Conservation (phyloP, 352 stramenopile species). For the Phytophthora citrophthora region DNA sequence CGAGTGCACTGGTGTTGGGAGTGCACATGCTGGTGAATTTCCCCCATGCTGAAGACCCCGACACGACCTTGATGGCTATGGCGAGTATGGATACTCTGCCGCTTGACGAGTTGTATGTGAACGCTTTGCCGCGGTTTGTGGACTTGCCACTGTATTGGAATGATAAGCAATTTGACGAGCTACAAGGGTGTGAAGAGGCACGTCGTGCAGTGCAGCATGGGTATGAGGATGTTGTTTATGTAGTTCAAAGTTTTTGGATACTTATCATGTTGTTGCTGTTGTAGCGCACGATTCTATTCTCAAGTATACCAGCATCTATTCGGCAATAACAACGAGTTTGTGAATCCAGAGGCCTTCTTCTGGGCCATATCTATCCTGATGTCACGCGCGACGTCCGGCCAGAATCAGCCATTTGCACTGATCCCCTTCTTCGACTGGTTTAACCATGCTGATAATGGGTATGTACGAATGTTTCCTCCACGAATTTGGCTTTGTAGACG, state of each 20-base stretch:
- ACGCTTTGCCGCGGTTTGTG: constrained; percentile 57
- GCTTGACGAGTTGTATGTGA: constrained; percentile 68
- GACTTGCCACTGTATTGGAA: constrained; percentile 79
- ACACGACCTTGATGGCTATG: constrained; percentile 24
- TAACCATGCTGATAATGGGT: constrained; percentile 75
- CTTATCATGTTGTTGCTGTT: constrained; percentile 8
- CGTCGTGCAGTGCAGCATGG: constrained; percentile 68
- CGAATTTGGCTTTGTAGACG: neutral
- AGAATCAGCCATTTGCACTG: constrained; percentile 78
- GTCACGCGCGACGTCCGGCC: constrained; percentile 79
- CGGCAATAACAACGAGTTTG: constrained; percentile 52
- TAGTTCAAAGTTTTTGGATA: neutral
- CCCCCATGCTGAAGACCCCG: constrained; percentile 33
- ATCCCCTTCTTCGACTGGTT: constrained; percentile 91
- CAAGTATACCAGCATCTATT: constrained; percentile 80
- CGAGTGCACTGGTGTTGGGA: constrained; percentile 68
- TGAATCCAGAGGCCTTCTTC: constrained; percentile 72
- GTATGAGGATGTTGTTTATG: constrained; percentile 28
- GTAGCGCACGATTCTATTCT: constrained; percentile 66
- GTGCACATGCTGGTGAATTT: constrained; percentile 76
- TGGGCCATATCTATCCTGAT: constrained; percentile 85
- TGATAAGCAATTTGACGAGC: constrained; percentile 60
- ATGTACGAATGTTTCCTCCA: constrained; percentile 2
- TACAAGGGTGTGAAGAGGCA: constrained; percentile 66
- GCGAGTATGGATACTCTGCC: constrained; percentile 12